phyloP scores from a whole-genome alignment of 805 yeast genomes.

The Naumovozyma baii region DNA sequence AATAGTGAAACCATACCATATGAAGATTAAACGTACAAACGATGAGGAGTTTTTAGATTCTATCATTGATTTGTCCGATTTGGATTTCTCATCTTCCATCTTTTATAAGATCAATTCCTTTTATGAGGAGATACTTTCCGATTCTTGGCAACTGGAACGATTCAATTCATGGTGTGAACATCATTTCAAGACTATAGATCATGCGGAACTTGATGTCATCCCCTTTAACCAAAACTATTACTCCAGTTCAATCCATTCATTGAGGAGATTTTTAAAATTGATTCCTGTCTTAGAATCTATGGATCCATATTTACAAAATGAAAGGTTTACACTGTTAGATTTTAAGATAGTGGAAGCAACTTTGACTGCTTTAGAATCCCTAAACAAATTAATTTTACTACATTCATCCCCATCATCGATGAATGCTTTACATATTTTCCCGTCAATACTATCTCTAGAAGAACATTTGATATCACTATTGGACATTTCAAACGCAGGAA shows the following conservation, averaged over 20 bases:
- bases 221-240: slow-evolving; percentile 6
- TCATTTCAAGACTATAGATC: neutral
- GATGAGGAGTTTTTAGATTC: slow-evolving; percentile 5
- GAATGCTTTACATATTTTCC: slow-evolving; percentile 4
- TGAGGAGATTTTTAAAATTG: slow-evolving; percentile 4
- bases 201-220: neutral
- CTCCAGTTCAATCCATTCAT: slow-evolving; percentile 3
- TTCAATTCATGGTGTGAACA: slow-evolving; percentile 1
- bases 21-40: neutral
- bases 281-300: slow-evolving; percentile 5
- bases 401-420: slow-evolving; percentile 4
- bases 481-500: neutral
- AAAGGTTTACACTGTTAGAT: slow-evolving; percentile 8
- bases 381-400: slow-evolving; percentile 1
- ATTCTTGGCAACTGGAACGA: slow-evolving; percentile 1
- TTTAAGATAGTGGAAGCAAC: slow-evolving; percentile 2
- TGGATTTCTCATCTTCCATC: slow-evolving; percentile 8
- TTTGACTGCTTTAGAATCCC: slow-evolving; percentile 2
- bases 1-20: no score
- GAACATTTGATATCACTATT: slow-evolving; percentile 1
- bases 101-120: slow-evolving; percentile 12
- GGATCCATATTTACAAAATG: slow-evolving; percentile 6
- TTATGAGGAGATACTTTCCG: slow-evolving; percentile 5
- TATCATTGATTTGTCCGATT: slow-evolving; percentile 4
- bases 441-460: slow-evolving; percentile 3